Base-by-base conservation (phyloP, 2,329 filamentous ascomycete species). In the Colletotrichum coccodes region DNA sequence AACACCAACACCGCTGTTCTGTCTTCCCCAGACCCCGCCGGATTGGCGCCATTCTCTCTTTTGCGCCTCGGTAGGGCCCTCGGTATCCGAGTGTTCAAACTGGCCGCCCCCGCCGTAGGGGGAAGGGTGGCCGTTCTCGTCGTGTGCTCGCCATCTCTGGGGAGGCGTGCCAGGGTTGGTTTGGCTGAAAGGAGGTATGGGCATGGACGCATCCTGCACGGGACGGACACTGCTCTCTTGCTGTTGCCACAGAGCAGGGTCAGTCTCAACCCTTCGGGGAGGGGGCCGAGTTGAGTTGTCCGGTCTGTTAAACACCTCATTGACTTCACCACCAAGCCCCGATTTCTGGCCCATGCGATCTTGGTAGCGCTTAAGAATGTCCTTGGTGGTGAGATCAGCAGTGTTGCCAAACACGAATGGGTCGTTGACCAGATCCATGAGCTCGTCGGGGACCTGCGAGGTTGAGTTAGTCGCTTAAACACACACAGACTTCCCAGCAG, bases 281-380 rank as follows among this genome's bases (percentile, higher is more conserved):
- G 84, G 83, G 36, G 84, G 87, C 60, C 84, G 83, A 60, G 77
- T 85, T 76, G 86, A 80, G 81, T 92, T 85, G 79, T 89, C 87
- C 78, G 85, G 85, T 79, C 86, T 83, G 79, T 85, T 82, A 76
- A 85, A 82, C 78, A 86, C 82, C 76, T 90, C 85, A 78, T 86
- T 82, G 75, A 86, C 81, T 80, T 90, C 88, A 80, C 84, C 81
- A 82, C 84, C 81, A 82, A 40, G 40, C n/a, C 88, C 83, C 84
- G 92, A 81, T 82, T 90, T 82, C 49, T 85, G 82, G 7, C 85
- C 84, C 63, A 82, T 81, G 71, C 96, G 91, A 76, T 97, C 94
- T 57, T 94, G 94, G 80, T 97, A 98, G 64, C 94, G 90, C 79
- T 95, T 97, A 59, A 99, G 86, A 62, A 99, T 98, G 76, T 99